These are phyloP conservation scores for Aspergillus terreus DNA, from an alignment of 2,329 filamentous ascomycete species.

Conservation along the genomic window DNA sequence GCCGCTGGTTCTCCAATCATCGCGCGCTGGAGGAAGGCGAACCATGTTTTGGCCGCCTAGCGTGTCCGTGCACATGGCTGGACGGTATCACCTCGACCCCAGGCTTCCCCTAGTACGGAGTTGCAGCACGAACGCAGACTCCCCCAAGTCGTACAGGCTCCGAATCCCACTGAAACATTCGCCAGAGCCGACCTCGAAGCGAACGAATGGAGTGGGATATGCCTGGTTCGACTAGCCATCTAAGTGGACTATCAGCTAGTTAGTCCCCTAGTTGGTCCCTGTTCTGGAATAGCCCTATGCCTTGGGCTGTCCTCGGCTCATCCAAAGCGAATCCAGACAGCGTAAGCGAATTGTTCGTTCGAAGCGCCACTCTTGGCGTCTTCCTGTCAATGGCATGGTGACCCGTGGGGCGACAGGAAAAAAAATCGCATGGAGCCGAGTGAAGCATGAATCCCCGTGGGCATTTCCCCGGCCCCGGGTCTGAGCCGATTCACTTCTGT, in stretches of 20 bases:
- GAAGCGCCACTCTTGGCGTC: neutral
- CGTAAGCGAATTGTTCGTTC: neutral
- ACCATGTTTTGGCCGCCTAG: neutral
- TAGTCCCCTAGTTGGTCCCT: too few relatives aligned
- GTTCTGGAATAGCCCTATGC: too few relatives aligned
- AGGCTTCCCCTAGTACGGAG: too few relatives aligned
- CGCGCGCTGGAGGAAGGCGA: neutral
- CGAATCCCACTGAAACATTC: too few relatives aligned
- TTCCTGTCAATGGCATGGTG: neutral
- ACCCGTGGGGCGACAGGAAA: neutral
- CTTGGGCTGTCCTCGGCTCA: neutral
- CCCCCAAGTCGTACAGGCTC: too few relatives aligned
- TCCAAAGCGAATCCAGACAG: neutral
- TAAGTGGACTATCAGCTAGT: too few relatives aligned
- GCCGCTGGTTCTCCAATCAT: conserved; percentile 2
- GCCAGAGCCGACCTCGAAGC: too few relatives aligned
- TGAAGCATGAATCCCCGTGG: conserved; percentile 13
- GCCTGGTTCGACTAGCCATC: too few relatives aligned
- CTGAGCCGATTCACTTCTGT: conserved; percentile 9
- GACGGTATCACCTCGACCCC: neutral
- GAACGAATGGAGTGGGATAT: too few relatives aligned
- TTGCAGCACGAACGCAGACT: too few relatives aligned
- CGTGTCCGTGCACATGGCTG: conserved; percentile 2
- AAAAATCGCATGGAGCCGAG: conserved; percentile 8
- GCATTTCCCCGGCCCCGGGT: conserved; percentile 13